Evolutionary conservation across 257 asterid species (phyloP), one percentile per base, ranked within the genome.

Genomic region (Nicotiana benthamiana): DNA sequence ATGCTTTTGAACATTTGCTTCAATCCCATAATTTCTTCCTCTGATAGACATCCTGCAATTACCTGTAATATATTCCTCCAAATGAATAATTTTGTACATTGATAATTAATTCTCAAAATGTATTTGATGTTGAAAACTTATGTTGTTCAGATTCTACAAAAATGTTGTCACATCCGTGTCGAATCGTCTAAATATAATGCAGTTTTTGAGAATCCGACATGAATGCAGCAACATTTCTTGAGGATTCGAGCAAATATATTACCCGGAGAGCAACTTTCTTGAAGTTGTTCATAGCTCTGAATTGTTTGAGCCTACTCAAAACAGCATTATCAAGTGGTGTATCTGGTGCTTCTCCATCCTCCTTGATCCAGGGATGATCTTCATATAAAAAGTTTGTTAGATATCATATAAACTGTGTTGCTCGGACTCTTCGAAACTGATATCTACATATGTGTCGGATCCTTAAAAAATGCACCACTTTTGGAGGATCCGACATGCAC

Each of bases 291-390:
- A 91, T 91, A 48, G 96, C 96, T 84, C 90, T 84, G 86, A 91
- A 91, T 80, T 91, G 96, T 79, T 91, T 91, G 86, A 91, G 91
- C 75, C 94, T 87, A 76, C 81, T 89, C 67, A 91, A 63, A 75
- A 91, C 96, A 81, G 94, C 94, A 79, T 88, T 91, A 79, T 91
- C 96, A 66, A 91, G 93, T 34, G 94, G 96, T 1, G 90, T 84
- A 63, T 91, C 96, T 40, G 96, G 96, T 59, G 96, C 96, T 66
- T 91, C 96, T 76, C 96, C 96, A 56, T 87, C 96, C 83, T 91
- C 96, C 89, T 91, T 91, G 76, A 91, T 91, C 96, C 96, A 91
- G 70, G 92, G 90, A 85, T 91, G 96, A 87, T 91, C 96, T 91
- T 11, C 74, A 24, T 2, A 74, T 48, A 48, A 20, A 17, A 46